Evolutionary conservation across 345 rosid genomes (phyloP), one percentile per base, ranked within the genome.

Genomic region (Eucalyptus microcorys): DNA sequence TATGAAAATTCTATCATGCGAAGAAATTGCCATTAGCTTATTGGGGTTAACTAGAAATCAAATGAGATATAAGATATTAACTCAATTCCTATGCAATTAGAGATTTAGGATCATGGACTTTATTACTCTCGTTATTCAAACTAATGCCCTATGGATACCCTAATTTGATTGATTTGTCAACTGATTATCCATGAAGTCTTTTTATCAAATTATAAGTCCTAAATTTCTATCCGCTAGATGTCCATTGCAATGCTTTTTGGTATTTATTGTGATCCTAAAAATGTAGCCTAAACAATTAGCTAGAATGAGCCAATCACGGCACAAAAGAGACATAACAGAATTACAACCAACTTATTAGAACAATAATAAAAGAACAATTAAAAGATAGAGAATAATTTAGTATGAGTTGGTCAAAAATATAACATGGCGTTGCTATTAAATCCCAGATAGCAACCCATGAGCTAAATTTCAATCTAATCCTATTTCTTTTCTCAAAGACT

Each of bases 301-400:
- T 5, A 1, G 15, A 59, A 59, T 7, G 2, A 59, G 66, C 66
- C 14, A 26, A 59, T 4, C n/a, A 26, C 0, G 4, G 7, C 66
- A 26, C 66, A 26, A 59, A 59, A 59, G 66, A 11, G 15, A 26
- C n/a, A 59, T 59, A 57, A 26, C 5, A 10, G 0, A 59, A 59
- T 59, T 12, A 5, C 15, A 59, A 59, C 66, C 32, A 59, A 11
- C n/a, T 26, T 8, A 26, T 26, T 27, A 59, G n/a, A 59, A 59
- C 15, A 26, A 27, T 59, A 57, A 26, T 10, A 26, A 57, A 57
- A 57, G n/a, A 2, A 57, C 6, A 57, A 10, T 57, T 57, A 59
- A 10, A 59, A 5, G 15, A 59, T 59, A 26, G 14, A 59, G 1
- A 59, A 8, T 59, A 10, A 59, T 59, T 5, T 26, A 59, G n/a